These are phyloP conservation scores for Pelargonium fulgidum DNA, from an alignment of 441 rosid genomes.

Conservation along the genomic window DNA sequence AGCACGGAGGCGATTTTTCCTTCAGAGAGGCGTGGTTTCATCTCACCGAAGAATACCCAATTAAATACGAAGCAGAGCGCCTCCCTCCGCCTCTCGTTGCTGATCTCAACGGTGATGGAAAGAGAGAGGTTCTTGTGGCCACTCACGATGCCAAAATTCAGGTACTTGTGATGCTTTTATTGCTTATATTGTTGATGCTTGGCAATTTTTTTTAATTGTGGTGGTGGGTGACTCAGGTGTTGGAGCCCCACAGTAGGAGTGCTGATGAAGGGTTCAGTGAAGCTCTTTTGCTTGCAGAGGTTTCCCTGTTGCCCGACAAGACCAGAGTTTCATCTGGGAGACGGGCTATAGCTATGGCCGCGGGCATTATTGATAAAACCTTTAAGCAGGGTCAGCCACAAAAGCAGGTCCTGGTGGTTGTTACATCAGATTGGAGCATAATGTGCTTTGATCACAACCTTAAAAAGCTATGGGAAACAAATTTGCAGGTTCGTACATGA, in stretches of 20 bases:
- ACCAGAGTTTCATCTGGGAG: constrained; percentile 78
- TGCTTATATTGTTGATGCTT: not conserved
- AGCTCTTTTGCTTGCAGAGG: constrained; percentile 64
- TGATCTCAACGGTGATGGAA: constrained; percentile 94
- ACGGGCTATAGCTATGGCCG: constrained; percentile 90
- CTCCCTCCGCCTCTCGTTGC: constrained; percentile 84
- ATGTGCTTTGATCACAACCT: constrained; percentile 97
- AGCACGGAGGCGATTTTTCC: constrained; percentile 98
- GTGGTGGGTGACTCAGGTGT: constrained; percentile 38
- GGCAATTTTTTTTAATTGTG: not conserved
- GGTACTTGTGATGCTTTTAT: not conserved
- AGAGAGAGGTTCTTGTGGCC: constrained; percentile 69
- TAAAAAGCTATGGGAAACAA: constrained; percentile 84
- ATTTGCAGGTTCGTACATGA: constrained; percentile 57
- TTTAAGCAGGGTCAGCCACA: constrained; percentile 66
- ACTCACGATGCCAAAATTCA: constrained; percentile 68
- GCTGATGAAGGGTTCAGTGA: constrained; percentile 90
- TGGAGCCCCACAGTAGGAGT: constrained; percentile 80
- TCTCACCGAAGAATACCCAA: constrained; percentile 19
- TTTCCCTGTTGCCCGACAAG: constrained; percentile 77
- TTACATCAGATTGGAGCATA: constrained; percentile 90
- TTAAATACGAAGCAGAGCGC: constrained; percentile 39
- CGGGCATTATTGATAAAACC: constrained; percentile 67
- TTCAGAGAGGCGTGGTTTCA: constrained; percentile 95
- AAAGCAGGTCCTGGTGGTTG: constrained; percentile 92